phyloP scores from a whole-genome alignment of 768 basidiomycete species.

The Fomitopsis serialis region DNA sequence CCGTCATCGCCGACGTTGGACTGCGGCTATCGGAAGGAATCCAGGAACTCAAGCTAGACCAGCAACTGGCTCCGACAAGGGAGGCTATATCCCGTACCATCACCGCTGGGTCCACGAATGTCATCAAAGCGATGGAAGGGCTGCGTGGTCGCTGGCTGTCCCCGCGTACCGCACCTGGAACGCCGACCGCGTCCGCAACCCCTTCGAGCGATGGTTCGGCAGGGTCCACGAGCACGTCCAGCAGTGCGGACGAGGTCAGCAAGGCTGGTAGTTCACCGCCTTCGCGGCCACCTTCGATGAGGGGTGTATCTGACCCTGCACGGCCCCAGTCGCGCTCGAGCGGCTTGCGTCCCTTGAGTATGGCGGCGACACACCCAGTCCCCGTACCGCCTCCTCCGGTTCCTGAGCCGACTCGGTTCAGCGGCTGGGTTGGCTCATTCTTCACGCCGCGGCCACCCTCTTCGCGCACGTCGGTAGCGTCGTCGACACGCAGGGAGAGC shows the following conservation, averaged over 20 bases:
- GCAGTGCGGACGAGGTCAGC: constrained; percentile 11
- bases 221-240: constrained; percentile 6
- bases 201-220: constrained; percentile 2
- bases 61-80: constrained; percentile 89
- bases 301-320: not conserved
- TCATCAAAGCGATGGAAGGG: constrained; percentile 89
- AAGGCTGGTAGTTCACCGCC: constrained; percentile 6
- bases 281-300: constrained; percentile 5
- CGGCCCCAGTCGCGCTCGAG: constrained; percentile 1
- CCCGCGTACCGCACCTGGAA: constrained; percentile 20
- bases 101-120: constrained; percentile 65
- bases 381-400: constrained; percentile 19
- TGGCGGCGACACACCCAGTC: constrained; percentile 20
- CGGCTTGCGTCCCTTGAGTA: constrained; percentile 24
- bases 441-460: constrained; percentile 32
- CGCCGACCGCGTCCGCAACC: constrained; percentile 2
- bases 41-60: constrained; percentile 88
- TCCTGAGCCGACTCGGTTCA: constrained; percentile 22
- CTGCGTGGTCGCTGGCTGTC: constrained; percentile 71
- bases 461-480: constrained; percentile 27
- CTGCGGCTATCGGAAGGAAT: constrained; percentile 90
- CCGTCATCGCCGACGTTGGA: constrained; percentile 86
- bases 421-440: constrained; percentile 44
- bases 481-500: constrained; percentile 1
- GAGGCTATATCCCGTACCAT: constrained; percentile 83